These are phyloP conservation scores for Tilletia indica DNA, from an alignment of 1,284 basidiomycete genomes.

Conservation along the genomic window DNA sequence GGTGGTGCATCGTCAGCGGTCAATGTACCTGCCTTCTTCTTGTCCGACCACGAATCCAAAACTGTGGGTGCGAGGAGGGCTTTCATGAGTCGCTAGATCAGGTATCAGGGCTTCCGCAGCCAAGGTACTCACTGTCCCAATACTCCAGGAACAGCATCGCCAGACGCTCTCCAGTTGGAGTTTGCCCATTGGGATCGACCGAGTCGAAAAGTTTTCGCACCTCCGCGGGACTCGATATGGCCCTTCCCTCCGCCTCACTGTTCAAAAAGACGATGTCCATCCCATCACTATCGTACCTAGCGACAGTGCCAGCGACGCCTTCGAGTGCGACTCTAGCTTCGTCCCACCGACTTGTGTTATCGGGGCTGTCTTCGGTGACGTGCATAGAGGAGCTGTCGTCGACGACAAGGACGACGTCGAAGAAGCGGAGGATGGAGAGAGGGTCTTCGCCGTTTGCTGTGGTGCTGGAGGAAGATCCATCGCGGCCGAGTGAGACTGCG, in stretches of 20 bases:
- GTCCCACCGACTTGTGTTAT: constrained; percentile 29
- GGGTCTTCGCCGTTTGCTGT: constrained; percentile 19
- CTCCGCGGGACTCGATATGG: constrained; percentile 22
- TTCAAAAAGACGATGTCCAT: constrained; percentile 42
- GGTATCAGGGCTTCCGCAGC: too few relatives aligned
- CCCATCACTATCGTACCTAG: constrained; percentile 36
- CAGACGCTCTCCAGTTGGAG: constrained; percentile 34
- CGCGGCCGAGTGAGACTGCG: not conserved
- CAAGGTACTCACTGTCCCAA: constrained; percentile 22
- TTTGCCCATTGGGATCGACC: constrained; percentile 35
- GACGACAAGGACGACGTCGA: constrained; percentile 36
- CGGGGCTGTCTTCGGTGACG: constrained; percentile 22
- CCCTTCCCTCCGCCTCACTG: constrained; percentile 20
- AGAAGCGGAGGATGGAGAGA: constrained; percentile 26
- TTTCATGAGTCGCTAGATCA: not conserved
- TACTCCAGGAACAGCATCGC: constrained; percentile 38
- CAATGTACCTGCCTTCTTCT: not conserved
- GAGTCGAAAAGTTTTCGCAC: constrained; percentile 31
- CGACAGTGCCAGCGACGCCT: constrained; percentile 32
- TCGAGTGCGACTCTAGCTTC: constrained; percentile 33
- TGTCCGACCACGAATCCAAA: constrained; percentile 27
- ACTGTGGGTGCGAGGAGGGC: constrained; percentile 2
- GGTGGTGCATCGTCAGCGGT: constrained; percentile 5
- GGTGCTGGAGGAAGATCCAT: not conserved
- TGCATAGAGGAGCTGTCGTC: constrained; percentile 40